A percentile compares a stretch with the other conserved stretches of the same genome.
Conservation (phyloP, 495 filamentous ascomycete genomes). For the Podospora bellae-mahoneyi region DNA sequence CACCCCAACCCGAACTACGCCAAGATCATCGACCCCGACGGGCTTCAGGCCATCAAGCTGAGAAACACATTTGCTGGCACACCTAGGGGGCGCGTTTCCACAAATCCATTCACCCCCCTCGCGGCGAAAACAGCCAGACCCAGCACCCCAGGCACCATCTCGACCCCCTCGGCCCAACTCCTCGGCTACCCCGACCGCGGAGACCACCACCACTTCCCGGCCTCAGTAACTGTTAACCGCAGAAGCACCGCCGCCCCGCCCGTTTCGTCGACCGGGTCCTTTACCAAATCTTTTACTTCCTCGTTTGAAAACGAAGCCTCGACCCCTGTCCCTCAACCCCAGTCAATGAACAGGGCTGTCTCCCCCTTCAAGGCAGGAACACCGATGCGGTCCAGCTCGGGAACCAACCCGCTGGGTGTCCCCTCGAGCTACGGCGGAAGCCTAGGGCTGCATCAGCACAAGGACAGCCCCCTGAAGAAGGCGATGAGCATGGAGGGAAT, state of each 20-base stretch:
- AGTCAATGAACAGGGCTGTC: not conserved
- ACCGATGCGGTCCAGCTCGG: not conserved
- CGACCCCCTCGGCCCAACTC: not conserved
- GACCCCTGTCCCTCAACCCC: not conserved
- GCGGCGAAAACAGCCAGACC: not conserved
- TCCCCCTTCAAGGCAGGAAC: slow-evolving; percentile 5
- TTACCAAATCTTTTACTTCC: not conserved
- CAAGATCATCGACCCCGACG: slow-evolving; percentile 72
- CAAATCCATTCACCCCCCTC: not conserved
- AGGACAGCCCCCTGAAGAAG: slow-evolving; percentile 78
- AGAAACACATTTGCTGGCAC: not conserved
- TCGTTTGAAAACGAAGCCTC: not conserved
- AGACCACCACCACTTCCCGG: not conserved
- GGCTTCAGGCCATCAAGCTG: slow-evolving; percentile 12
- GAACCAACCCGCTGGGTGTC: slow-evolving; percentile 13
- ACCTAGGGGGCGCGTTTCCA: not conserved
- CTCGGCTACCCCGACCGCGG: not conserved
- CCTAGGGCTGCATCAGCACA: slow-evolving; percentile 73
- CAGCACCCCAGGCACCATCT: not conserved
- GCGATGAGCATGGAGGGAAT: slow-evolving; percentile 47
- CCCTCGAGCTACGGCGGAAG: slow-evolving; percentile 58
- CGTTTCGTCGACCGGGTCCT: not conserved
- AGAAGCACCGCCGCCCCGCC: not conserved
- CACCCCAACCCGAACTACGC: slow-evolving; percentile 86
- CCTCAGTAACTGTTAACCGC: not conserved